These are phyloP conservation scores for Fraxinus dipetala DNA, from an alignment of 305 asterid genomes.

Conservation along the genomic window DNA sequence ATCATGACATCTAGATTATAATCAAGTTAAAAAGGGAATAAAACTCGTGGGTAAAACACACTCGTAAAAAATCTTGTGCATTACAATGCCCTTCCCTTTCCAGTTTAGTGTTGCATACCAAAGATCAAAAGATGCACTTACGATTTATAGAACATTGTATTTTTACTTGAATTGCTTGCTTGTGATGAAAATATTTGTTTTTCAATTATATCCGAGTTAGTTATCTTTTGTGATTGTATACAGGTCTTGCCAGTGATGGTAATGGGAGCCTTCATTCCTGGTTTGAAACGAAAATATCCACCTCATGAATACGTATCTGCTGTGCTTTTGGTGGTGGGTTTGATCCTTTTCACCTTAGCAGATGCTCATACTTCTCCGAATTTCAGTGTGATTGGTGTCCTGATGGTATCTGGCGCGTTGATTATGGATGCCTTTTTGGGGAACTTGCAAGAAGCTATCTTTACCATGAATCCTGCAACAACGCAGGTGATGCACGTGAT, in stretches of 20 bases:
- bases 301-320: slow-evolving; percentile 80
- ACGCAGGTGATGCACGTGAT: slow-evolving; percentile 51
- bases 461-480: slow-evolving; percentile 76
- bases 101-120: not conserved
- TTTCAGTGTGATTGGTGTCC: slow-evolving; percentile 70
- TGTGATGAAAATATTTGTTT: not conserved
- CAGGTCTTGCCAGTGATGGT: slow-evolving; percentile 94
- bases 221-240: not conserved
- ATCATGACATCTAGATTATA: too few relatives aligned
- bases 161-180: not conserved
- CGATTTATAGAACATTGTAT: not conserved
- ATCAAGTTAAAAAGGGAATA: too few relatives aligned
- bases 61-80: not conserved
- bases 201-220: not conserved
- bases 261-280: slow-evolving; percentile 92
- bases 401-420: slow-evolving; percentile 80
- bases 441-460: slow-evolving; percentile 87
- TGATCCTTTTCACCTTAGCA: slow-evolving; percentile 85
- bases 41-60: too few relatives aligned
- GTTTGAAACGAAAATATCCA: slow-evolving; percentile 76
- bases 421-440: slow-evolving; percentile 84
- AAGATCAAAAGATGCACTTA: not conserved
- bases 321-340: slow-evolving; percentile 68
- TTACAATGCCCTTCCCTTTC: not conserved
- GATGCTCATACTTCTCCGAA: slow-evolving; percentile 86